A percentile compares a stretch with the other conserved stretches of the same genome.
phyloP scores from a whole-genome alignment of 768 basidiomycete genomes.

The Solioccasus polychromus region DNA sequence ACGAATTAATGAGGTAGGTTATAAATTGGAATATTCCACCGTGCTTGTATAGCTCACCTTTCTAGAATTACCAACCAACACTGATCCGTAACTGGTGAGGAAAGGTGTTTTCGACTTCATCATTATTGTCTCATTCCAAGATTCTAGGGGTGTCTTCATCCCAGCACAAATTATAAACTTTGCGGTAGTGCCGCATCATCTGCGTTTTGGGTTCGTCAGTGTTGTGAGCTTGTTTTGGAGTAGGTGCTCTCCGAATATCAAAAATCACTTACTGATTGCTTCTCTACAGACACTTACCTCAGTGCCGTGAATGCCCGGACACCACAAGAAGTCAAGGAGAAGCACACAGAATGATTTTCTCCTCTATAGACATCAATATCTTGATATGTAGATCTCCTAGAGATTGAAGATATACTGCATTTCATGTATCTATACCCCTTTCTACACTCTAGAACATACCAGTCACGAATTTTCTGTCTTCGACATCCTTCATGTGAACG shows the following conservation, averaged over 20 bases:
- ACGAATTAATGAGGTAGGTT: constrained; percentile 38
- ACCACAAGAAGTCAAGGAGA: constrained; percentile 2
- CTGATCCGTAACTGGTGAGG: constrained; percentile 72
- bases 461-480: neutral
- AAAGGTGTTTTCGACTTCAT: neutral
- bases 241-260: constrained; percentile 36
- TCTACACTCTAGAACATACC: neutral
- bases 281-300: constrained; percentile 57
- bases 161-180: constrained; percentile 83
- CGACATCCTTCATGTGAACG: no score
- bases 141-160: constrained; percentile 62
- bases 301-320: constrained; percentile 49
- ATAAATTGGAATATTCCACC: neutral
- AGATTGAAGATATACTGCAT: constrained; percentile 6
- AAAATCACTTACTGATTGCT: neutral
- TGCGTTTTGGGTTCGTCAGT: constrained; percentile 72
- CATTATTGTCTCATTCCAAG: neutral
- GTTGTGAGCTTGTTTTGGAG: constrained; percentile 84
- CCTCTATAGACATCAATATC: neutral
- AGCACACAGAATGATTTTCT: constrained; percentile 2
- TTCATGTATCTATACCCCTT: constrained; percentile 9
- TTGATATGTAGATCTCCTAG: constrained; percentile 10
- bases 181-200: constrained; percentile 68
- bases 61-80: constrained; percentile 68
- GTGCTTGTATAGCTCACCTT: constrained; percentile 5